phyloP scores from a whole-genome alignment of 352 stramenopile species.

The Globisporangium solare region DNA sequence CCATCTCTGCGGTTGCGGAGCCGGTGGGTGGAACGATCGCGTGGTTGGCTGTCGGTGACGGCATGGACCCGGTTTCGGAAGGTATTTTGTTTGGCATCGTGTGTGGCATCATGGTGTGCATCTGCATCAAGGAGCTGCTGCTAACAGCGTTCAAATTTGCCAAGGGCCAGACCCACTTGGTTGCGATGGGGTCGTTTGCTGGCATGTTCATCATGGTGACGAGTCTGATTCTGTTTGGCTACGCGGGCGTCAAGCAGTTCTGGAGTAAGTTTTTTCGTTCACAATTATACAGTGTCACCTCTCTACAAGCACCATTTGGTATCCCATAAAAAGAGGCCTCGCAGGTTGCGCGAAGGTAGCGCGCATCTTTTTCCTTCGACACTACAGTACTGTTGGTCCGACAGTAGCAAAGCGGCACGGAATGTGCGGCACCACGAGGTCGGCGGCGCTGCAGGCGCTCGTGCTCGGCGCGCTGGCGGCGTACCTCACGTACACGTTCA shows the following conservation, averaged over 20 bases:
- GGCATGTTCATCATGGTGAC: slow-evolving; percentile 88
- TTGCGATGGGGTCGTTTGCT: slow-evolving; percentile 73
- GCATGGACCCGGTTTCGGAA: slow-evolving; percentile 66
- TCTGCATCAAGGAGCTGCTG: slow-evolving; percentile 90
- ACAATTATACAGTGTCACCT: not conserved
- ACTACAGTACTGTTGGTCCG: not conserved
- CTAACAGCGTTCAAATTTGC: slow-evolving; percentile 92
- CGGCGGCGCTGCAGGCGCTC: slow-evolving; percentile 28
- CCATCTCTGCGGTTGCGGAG: slow-evolving; percentile 88
- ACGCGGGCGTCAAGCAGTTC: slow-evolving; percentile 36
- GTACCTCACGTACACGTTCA: slow-evolving; percentile 44
- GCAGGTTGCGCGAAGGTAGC: slow-evolving; percentile 4
- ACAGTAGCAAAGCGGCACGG: slow-evolving; percentile 11
- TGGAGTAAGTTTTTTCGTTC: not conserved
- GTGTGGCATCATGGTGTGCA: slow-evolving; percentile 92
- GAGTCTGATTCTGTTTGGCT: slow-evolving; percentile 87
- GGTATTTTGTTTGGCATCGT: slow-evolving; percentile 91
- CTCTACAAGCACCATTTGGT: not conserved
- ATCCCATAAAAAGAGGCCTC: not conserved
- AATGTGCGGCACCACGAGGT: slow-evolving; percentile 16
- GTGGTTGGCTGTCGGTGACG: slow-evolving; percentile 78
- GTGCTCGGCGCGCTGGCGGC: slow-evolving; percentile 40
- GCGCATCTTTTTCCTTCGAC: not conserved
- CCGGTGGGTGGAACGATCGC: slow-evolving; percentile 87
- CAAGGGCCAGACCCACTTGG: slow-evolving; percentile 73